phyloP scores from a whole-genome alignment of 1,284 basidiomycete species.

The Ustilago cynodontis region DNA sequence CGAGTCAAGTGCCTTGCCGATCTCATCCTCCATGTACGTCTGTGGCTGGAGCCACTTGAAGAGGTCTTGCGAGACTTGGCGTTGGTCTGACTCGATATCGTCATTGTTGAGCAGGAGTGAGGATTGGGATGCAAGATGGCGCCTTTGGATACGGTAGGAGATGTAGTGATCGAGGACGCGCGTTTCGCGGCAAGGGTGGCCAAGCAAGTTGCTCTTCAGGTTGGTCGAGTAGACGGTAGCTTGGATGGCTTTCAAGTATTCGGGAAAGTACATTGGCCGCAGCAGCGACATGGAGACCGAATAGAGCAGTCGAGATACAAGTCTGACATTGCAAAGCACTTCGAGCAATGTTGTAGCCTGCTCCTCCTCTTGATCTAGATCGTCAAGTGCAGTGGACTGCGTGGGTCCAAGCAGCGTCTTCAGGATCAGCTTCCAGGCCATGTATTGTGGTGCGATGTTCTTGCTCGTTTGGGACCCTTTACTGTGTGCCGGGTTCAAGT shows the following conservation, averaged over 20 bases:
- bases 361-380: slow-evolving; percentile 30
- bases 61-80: slow-evolving; percentile 41
- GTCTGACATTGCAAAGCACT: slow-evolving; percentile 34
- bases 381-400: background rate
- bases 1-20: slow-evolving; percentile 22
- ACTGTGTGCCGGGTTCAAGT: background rate
- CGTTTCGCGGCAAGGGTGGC: slow-evolving; percentile 29
- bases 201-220: slow-evolving; percentile 7
- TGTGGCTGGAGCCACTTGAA: slow-evolving; percentile 53
- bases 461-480: background rate
- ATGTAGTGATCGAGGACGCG: slow-evolving; percentile 52
- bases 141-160: slow-evolving; percentile 37
- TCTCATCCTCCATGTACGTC: slow-evolving; percentile 46
- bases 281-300: slow-evolving; percentile 36
- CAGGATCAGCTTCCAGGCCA: slow-evolving; percentile 34
- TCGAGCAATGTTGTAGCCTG: slow-evolving; percentile 20
- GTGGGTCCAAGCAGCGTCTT: slow-evolving; percentile 1
- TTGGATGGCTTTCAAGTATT: slow-evolving; percentile 30
- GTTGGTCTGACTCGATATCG: slow-evolving; percentile 37
- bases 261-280: slow-evolving; percentile 28
- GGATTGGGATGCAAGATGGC: slow-evolving; percentile 20
- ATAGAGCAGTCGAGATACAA: slow-evolving; percentile 38
- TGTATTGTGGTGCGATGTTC: slow-evolving; percentile 28
- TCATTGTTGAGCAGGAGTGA: slow-evolving; percentile 46
- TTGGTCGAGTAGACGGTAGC: slow-evolving; percentile 39